Evolutionary conservation across 148 eudicot species (phyloP).

Genomic region (Cornus controversa): DNA sequence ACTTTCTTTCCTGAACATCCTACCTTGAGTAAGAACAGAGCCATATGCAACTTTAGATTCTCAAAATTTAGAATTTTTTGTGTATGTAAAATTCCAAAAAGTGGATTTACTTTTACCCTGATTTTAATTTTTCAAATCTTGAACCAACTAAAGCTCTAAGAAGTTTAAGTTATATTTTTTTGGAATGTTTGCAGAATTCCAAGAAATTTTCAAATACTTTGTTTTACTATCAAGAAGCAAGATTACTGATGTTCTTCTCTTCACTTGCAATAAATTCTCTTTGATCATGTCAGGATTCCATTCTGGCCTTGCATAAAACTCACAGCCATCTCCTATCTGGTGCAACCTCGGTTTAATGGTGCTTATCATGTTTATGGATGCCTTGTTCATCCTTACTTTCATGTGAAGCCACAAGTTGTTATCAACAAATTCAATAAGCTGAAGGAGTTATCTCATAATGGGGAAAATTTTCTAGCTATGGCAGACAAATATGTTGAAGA

Average conservation of each 20-base stretch:
- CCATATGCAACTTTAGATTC: no score
- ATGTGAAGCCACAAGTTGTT: neutral
- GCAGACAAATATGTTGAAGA: constrained; percentile 14
- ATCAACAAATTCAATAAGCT: neutral
- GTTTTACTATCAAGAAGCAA: neutral
- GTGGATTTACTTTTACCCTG: no score
- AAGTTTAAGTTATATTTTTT: no score
- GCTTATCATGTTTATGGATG: constrained; percentile 1
- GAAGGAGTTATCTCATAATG: neutral
- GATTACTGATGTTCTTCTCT: no score
- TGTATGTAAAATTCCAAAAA: no score
- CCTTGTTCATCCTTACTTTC: constrained; percentile 4
- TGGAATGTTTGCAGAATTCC: neutral
- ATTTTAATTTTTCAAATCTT: no score
- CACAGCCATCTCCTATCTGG: constrained; percentile 2
- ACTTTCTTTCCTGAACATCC: neutral
- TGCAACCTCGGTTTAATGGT: constrained; percentile 10
- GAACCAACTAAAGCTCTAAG: no score
- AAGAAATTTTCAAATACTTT: no score
- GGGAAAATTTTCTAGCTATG: neutral
- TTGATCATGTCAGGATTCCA: constrained; percentile 5
- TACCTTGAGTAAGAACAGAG: no score
- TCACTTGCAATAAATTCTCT: neutral
- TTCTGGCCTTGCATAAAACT: constrained; percentile 13
- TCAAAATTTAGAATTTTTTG: no score